Evolutionary conservation across 2,329 filamentous ascomycete species (phyloP).

Genomic region (Fusarium abutilonis): DNA sequence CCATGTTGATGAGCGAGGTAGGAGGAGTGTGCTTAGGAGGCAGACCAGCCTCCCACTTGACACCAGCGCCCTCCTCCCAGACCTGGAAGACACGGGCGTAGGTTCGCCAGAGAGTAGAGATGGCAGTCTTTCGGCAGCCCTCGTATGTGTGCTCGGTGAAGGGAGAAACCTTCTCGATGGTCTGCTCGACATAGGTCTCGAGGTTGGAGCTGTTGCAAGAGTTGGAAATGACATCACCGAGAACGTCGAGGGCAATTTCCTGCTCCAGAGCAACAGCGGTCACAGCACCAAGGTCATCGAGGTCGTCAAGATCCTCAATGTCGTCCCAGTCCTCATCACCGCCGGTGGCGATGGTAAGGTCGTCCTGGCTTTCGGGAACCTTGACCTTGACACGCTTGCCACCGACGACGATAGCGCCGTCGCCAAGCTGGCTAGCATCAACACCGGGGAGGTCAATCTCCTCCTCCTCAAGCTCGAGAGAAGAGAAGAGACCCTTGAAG

Average conservation of each 20-base stretch:
- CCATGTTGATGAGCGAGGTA: conserved; percentile 82
- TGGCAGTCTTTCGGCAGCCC: conserved; percentile 89
- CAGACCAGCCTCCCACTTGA: conserved; percentile 90
- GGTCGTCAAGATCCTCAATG: conserved; percentile 81
- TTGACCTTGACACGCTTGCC: conserved; percentile 89
- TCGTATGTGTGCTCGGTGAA: conserved; percentile 91
- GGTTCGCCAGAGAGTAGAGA: conserved; percentile 91
- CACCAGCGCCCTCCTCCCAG: conserved; percentile 76
- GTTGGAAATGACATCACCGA: conserved; percentile 91
- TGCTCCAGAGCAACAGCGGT: conserved; percentile 94
- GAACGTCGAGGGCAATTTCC: conserved; percentile 94
- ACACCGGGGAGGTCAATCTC: conserved; percentile 80
- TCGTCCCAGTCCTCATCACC: conserved; percentile 66
- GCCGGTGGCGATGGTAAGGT: conserved; percentile 65
- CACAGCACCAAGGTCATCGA: conserved; percentile 84
- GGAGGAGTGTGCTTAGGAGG: conserved; percentile 84
- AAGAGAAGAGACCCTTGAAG: conserved; percentile 82
- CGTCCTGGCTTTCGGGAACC: conserved; percentile 61
- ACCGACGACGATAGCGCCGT: conserved; percentile 78
- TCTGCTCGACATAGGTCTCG: conserved; percentile 87
- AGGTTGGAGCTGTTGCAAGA: conserved; percentile 78
- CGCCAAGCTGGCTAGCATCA: conserved; percentile 68
- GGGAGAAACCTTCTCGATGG: conserved; percentile 80
- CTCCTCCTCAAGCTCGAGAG: conserved; percentile 87
- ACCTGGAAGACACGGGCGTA: conserved; percentile 92